Percentiles rank a stretch among this genome's conserved stretches.
phyloP scores from a whole-genome alignment of 331 rosid species.

The Pyracantha coccinea region DNA sequence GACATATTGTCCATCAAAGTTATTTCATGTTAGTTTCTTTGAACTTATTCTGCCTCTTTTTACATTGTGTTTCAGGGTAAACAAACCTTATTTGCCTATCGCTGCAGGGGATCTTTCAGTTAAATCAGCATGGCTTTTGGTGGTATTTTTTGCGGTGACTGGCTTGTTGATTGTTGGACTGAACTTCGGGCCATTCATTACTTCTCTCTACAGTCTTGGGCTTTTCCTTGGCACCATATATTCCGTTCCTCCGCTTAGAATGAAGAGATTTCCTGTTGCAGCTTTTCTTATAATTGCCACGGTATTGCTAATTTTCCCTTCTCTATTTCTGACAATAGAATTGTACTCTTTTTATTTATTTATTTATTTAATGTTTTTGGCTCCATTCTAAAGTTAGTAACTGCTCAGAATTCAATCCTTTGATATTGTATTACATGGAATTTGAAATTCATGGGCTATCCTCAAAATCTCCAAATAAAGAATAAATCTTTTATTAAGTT shows the following conservation, averaged over 20 bases:
- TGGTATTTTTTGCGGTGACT: slow-evolving; percentile 71
- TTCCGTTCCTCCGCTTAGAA: slow-evolving; percentile 89
- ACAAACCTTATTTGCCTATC: slow-evolving; percentile 92
- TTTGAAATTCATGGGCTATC: neutral
- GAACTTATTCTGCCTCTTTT: neutral
- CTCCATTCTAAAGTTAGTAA: neutral
- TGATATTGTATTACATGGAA: neutral
- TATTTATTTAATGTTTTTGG: neutral
- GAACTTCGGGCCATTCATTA: slow-evolving; percentile 81
- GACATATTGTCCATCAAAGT: neutral
- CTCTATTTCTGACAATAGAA: neutral
- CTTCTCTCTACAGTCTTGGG: slow-evolving; percentile 78
- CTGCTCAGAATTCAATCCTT: neutral
- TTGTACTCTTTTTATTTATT: neutral
- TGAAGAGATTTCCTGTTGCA: slow-evolving; percentile 92
- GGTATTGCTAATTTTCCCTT: slow-evolving; percentile 35
- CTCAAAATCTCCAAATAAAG: neutral
- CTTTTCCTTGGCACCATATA: slow-evolving; percentile 90
- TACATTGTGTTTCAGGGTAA: slow-evolving; percentile 62
- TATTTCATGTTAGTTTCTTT: slow-evolving; percentile 4
- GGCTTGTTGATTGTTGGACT: slow-evolving; percentile 67
- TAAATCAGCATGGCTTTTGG: slow-evolving; percentile 88
- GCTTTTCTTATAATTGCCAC: slow-evolving; percentile 96
- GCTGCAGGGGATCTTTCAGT: slow-evolving; percentile 98
- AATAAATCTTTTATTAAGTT: neutral